These are phyloP conservation scores for Vanderwaltozyma tropicalis DNA, from an alignment of 805 yeast species.

Conservation along the genomic window DNA sequence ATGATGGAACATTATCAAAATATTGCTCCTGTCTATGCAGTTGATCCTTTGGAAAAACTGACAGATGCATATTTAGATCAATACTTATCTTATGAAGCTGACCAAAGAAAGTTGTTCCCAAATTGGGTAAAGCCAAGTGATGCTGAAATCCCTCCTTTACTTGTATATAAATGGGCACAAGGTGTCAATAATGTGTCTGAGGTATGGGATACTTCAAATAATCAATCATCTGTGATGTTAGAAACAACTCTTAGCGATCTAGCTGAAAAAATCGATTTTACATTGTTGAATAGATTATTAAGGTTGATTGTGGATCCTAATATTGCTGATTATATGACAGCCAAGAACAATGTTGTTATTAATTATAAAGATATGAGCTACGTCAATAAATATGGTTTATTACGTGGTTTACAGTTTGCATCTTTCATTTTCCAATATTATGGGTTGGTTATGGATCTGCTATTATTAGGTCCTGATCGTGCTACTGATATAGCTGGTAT, in stretches of 20 bases:
- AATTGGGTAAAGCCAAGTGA: conserved; percentile 95
- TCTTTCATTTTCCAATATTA: conserved; percentile 85
- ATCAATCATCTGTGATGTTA: conserved; percentile 75
- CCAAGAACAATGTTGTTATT: conserved; percentile 75
- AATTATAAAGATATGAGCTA: conserved; percentile 93
- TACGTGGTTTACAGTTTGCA: conserved; percentile 84
- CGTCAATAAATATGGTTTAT: conserved; percentile 75
- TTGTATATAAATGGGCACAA: conserved; percentile 90
- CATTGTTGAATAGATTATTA: conserved; percentile 70
- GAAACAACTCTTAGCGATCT: conserved; percentile 62
- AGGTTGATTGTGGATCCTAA: conserved; percentile 78
- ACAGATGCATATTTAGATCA: conserved; percentile 95
- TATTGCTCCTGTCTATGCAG: conserved; percentile 72
- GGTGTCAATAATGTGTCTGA: conserved; percentile 70
- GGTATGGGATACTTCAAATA: conserved; percentile 71
- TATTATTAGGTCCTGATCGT: conserved; percentile 74
- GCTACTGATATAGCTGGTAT: conserved; percentile 84
- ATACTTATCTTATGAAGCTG: conserved; percentile 93
- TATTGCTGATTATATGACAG: conserved; percentile 88
- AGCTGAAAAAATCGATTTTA: conserved; percentile 80
- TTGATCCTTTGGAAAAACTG: conserved; percentile 89
- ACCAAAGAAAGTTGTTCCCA: conserved; percentile 77
- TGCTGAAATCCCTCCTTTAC: conserved; percentile 81
- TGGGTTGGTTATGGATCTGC: conserved; percentile 73
- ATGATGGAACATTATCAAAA: conserved; percentile 88